Evolutionary conservation across 2,329 filamentous ascomycete genomes (phyloP).

Genomic region (Colletotrichum salicis): DNA sequence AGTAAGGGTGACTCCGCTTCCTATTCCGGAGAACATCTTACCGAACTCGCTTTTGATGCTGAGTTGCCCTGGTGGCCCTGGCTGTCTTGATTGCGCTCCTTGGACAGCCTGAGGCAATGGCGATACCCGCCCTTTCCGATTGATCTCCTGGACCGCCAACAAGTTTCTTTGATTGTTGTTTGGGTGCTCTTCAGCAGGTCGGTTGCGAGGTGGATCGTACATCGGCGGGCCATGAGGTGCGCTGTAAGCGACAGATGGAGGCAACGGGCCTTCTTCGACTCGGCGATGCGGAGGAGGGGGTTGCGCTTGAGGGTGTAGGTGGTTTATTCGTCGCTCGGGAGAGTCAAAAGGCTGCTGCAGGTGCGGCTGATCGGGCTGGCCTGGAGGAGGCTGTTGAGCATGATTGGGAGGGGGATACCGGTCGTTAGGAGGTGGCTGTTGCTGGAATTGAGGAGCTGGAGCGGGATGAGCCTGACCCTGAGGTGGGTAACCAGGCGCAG

Average conservation of each 20-base stretch:
- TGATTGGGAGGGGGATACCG: constrained; percentile 50
- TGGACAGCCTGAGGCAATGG: constrained; percentile 94
- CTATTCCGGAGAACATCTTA: constrained; percentile 95
- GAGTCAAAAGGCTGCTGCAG: constrained; percentile 44
- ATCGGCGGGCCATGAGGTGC: constrained; percentile 52
- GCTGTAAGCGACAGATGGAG: constrained; percentile 62
- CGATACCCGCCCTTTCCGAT: constrained; percentile 84
- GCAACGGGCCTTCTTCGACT: constrained; percentile 60
- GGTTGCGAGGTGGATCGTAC: constrained; percentile 55
- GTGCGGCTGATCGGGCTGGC: background rate
- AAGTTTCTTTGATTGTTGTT: constrained; percentile 72
- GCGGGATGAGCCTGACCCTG: constrained; percentile 45
- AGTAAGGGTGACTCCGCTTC: constrained; percentile 62
- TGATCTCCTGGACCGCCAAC: constrained; percentile 82
- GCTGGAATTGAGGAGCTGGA: constrained; percentile 38
- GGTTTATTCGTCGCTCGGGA: constrained; percentile 41
- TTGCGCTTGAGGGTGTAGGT: constrained; percentile 45
- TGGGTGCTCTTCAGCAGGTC: constrained; percentile 63
- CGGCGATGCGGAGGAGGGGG: constrained; percentile 52
- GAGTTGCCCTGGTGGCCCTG: constrained; percentile 83
- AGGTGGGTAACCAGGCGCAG: constrained; percentile 49
- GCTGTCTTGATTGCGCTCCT: constrained; percentile 83
- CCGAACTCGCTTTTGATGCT: constrained; percentile 96
- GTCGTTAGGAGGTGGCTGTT: constrained; percentile 47
- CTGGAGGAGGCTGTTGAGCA: constrained; percentile 47